A percentile compares a stretch with the other conserved stretches of the same genome.
These are phyloP conservation scores for Phytophthora melonis DNA, from an alignment of 352 stramenopile genomes.

Conservation along the genomic window DNA sequence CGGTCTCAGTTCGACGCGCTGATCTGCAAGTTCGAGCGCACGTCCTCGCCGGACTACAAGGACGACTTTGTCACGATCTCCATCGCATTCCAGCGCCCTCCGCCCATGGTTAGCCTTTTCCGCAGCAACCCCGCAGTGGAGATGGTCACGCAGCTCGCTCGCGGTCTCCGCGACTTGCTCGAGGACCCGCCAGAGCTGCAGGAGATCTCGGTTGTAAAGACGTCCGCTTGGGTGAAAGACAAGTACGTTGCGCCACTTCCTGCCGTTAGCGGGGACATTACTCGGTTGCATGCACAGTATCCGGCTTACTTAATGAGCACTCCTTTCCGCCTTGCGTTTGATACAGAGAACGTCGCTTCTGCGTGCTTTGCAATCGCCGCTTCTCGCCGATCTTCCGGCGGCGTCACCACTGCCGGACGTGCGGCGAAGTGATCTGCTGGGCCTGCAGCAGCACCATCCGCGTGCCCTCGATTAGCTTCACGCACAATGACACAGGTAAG, in stretches of 20 bases:
- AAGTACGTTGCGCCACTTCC: slow-evolving; percentile 51
- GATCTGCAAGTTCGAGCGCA: slow-evolving; percentile 88
- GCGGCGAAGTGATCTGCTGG: slow-evolving; percentile 90
- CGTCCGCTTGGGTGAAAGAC: slow-evolving; percentile 87
- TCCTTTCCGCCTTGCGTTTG: slow-evolving; percentile 20
- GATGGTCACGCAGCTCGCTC: slow-evolving; percentile 86
- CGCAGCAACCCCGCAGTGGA: slow-evolving; percentile 85
- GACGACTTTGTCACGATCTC: slow-evolving; percentile 86
- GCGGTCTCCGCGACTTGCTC: slow-evolving; percentile 78
- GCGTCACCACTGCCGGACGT: slow-evolving; percentile 90
- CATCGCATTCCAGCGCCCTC: slow-evolving; percentile 86
- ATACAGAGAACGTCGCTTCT: slow-evolving; percentile 78
- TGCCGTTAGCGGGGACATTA: not conserved
- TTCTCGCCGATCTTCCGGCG: slow-evolving; percentile 89
- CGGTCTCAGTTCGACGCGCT: slow-evolving; percentile 86
- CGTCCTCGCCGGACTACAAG: slow-evolving; percentile 65
- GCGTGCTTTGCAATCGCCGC: slow-evolving; percentile 80
- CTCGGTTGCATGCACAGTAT: not conserved
- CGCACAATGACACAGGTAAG: slow-evolving; percentile 83
- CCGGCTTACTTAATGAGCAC: slow-evolving; percentile 27
- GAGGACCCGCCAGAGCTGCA: slow-evolving; percentile 82
- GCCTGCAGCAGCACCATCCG: slow-evolving; percentile 88
- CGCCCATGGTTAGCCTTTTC: slow-evolving; percentile 83
- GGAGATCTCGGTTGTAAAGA: slow-evolving; percentile 85
- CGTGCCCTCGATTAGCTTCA: slow-evolving; percentile 87